These are phyloP conservation scores for Quillaja saponaria DNA, from an alignment of 306 rosid species.

Conservation along the genomic window DNA sequence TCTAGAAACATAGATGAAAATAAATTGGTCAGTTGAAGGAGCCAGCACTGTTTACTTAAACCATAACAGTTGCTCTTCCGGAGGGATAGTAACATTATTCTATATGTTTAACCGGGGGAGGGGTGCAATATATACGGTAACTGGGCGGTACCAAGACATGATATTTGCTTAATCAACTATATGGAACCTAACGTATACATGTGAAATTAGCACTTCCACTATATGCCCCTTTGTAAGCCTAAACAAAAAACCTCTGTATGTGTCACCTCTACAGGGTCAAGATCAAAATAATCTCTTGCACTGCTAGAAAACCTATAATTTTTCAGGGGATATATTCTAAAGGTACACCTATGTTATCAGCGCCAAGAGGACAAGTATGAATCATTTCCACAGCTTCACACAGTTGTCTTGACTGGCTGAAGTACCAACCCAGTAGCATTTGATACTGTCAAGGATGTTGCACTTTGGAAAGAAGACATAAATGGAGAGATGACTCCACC, in stretches of 20 bases:
- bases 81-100: too few species aligned
- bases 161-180: neutral
- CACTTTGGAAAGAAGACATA: too few species aligned
- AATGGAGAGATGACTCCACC: too few species aligned
- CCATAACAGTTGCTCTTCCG: too few species aligned
- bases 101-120: too few species aligned
- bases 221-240: slow-evolving; percentile 18
- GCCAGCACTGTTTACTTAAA: too few species aligned
- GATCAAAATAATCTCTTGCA: slow-evolving; percentile 28
- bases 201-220: slow-evolving; percentile 22
- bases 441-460: slow-evolving; percentile 70
- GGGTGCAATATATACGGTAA: too few species aligned
- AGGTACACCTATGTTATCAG: slow-evolving; percentile 11
- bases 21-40: too few species aligned
- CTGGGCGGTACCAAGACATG: too few species aligned
- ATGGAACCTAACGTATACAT: slow-evolving; percentile 5
- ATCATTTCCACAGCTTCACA: slow-evolving; percentile 79
- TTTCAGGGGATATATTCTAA: slow-evolving; percentile 11
- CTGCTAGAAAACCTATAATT: neutral
- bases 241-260: slow-evolving; percentile 14
- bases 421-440: slow-evolving; percentile 53
- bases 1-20: too few species aligned
- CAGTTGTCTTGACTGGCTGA: slow-evolving; percentile 67
- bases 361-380: neutral
- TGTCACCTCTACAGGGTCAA: slow-evolving; percentile 26